Evolutionary conservation across 2,329 filamentous ascomycete species (phyloP).

Genomic region (Bipolaris cookei): DNA sequence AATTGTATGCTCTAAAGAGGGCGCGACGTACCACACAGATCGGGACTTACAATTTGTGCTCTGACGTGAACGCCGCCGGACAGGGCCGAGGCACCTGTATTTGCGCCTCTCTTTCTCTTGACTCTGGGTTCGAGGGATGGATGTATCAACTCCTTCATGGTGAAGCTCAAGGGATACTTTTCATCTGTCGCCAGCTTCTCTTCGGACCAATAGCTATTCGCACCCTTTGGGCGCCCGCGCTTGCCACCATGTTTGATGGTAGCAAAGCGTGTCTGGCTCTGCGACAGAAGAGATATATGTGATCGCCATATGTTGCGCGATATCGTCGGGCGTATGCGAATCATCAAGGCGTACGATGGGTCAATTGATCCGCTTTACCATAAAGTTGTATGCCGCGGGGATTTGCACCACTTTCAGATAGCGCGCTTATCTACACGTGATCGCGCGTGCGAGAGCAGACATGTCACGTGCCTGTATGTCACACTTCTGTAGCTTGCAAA

Average conservation of each 20-base stretch:
- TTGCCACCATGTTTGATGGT: conserved; percentile 3
- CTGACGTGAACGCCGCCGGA: conserved; percentile 21
- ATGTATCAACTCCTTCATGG: conserved; percentile 17
- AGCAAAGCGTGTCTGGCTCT: conserved; percentile 12
- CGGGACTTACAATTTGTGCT: conserved; percentile 52
- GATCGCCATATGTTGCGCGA: conserved; percentile 13
- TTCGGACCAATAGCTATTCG: conserved; percentile 15
- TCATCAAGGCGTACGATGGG: conserved; percentile 21
- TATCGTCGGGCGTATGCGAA: conserved; percentile 23
- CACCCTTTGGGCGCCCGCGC: conserved; percentile 3
- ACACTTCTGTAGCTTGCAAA: not conserved
- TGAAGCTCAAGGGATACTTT: conserved; percentile 23
- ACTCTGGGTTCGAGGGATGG: conserved; percentile 10
- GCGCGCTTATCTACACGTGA: conserved; percentile 15
- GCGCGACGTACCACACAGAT: conserved; percentile 53
- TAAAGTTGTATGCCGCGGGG: conserved; percentile 9
- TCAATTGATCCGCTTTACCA: conserved; percentile 2
- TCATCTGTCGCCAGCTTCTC: conserved; percentile 23
- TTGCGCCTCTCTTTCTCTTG: conserved; percentile 6
- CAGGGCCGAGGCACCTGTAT: not conserved
- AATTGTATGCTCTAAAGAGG: conserved; percentile 12
- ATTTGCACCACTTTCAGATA: conserved; percentile 12
- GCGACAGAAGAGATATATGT: not conserved
- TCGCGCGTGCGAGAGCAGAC: conserved; percentile 4
- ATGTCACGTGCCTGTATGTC: not conserved